Conservation (phyloP, 2,329 filamentous ascomycete genomes). For the Sphaceloma murrayae region DNA sequence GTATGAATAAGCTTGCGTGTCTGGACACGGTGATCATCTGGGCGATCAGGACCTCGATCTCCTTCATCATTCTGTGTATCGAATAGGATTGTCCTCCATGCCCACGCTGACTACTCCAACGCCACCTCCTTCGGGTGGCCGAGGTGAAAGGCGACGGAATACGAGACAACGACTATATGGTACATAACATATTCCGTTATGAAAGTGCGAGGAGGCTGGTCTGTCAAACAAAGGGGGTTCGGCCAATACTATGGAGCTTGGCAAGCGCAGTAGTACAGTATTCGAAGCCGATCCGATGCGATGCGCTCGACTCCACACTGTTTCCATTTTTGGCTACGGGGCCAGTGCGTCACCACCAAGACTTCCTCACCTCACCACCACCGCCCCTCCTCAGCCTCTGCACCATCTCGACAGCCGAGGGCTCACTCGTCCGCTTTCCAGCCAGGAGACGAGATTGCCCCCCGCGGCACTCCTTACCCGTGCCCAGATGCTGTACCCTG, state of each 20-base stretch:
- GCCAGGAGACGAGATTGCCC: background rate
- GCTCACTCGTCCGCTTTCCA: too few species aligned
- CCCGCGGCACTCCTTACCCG: constrained; percentile 1
- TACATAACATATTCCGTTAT: constrained; percentile 14
- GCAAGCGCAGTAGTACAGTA: too few species aligned
- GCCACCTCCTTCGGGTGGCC: too few species aligned
- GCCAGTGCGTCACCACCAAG: constrained; percentile 13
- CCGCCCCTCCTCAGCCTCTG: background rate
- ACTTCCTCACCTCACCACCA: constrained; percentile 5
- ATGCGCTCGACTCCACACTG: constrained; percentile 3
- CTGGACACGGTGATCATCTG: constrained; percentile 4
- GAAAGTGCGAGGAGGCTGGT: too few species aligned
- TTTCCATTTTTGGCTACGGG: constrained; percentile 12
- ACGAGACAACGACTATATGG: too few species aligned
- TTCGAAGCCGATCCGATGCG: too few species aligned
- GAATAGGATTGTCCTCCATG: too few species aligned
- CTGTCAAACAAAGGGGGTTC: too few species aligned
- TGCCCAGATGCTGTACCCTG: background rate
- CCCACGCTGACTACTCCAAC: background rate
- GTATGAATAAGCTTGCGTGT: constrained; percentile 10
- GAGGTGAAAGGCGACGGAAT: too few species aligned
- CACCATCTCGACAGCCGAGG: background rate
- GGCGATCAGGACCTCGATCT: constrained; percentile 1
- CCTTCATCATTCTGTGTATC: background rate
- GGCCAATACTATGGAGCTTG: too few species aligned